A percentile compares a stretch with the other conserved stretches of the same genome.
These are phyloP conservation scores for Erodium chrysanthum DNA, from an alignment of 441 rosid species.

Conservation along the genomic window DNA sequence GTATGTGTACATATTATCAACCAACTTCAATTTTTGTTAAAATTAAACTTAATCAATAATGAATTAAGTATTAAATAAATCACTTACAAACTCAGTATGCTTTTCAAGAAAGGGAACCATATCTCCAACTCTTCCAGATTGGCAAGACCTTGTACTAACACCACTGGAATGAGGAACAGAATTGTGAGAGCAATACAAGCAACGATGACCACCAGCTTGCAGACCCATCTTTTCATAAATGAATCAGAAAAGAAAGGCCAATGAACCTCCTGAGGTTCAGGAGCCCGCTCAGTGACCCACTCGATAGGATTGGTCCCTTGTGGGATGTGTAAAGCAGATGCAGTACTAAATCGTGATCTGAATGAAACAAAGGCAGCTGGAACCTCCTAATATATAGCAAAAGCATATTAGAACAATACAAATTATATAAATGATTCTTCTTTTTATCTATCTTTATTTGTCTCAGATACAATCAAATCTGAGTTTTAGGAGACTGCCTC, in stretches of 20 bases:
- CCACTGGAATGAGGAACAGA: conserved; percentile 72
- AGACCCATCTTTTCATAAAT: conserved; percentile 68
- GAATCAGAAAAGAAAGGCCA: conserved; percentile 90
- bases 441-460: background rate
- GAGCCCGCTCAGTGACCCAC: conserved; percentile 87
- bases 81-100: conserved; percentile 58
- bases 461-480: background rate
- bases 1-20: background rate
- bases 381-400: conserved; percentile 48
- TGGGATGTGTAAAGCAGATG: conserved; percentile 59
- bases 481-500: background rate
- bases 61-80: background rate
- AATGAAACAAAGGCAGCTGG: conserved; percentile 91
- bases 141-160: conserved; percentile 80
- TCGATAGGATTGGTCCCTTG: conserved; percentile 71
- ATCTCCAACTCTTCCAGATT: conserved; percentile 65
- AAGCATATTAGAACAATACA: conserved; percentile 15
- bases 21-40: background rate
- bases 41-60: background rate
- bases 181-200: conserved; percentile 44
- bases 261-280: conserved; percentile 69
- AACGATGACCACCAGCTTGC: conserved; percentile 40
- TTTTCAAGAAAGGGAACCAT: conserved; percentile 67
- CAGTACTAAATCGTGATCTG: conserved; percentile 69
- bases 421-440: background rate